Percentiles rank a stretch among this genome's conserved stretches.
phyloP scores from a whole-genome alignment of 2,329 filamentous ascomycete genomes.

The Colletotrichum tamarilloi region DNA sequence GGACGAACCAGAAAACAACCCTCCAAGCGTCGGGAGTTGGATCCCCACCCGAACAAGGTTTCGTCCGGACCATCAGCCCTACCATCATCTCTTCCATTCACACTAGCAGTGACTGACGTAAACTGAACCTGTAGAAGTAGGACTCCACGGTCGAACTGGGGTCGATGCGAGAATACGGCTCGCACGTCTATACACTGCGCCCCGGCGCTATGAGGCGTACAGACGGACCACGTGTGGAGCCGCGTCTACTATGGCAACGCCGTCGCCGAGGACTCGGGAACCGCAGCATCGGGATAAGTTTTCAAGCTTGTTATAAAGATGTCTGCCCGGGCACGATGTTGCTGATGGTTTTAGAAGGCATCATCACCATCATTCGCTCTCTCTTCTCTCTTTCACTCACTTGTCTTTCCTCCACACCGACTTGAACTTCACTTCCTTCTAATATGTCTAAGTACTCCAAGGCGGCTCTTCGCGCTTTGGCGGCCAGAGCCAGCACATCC shows the following conservation, averaged over 20 bases:
- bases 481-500: constrained; percentile 33
- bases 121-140: background rate
- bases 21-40: background rate
- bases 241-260: background rate
- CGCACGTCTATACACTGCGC: constrained; percentile 2
- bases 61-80: constrained; percentile 10
- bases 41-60: constrained; percentile 8
- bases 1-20: background rate
- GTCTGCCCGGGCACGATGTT: background rate
- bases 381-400: background rate
- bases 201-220: constrained; percentile 27
- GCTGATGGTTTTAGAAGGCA: background rate
- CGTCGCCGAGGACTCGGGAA: background rate
- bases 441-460: constrained; percentile 19
- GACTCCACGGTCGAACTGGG: background rate
- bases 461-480: constrained; percentile 8
- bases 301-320: background rate
- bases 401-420: background rate
- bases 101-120: background rate
- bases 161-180: constrained; percentile 9
- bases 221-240: background rate
- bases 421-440: too few species aligned
- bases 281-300: too few species aligned
- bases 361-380: background rate
- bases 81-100: background rate